A percentile compares a stretch with the other conserved stretches of the same genome.
Evolutionary conservation across 495 filamentous ascomycete species (phyloP).

Genomic region (Apodospora peruviana): DNA sequence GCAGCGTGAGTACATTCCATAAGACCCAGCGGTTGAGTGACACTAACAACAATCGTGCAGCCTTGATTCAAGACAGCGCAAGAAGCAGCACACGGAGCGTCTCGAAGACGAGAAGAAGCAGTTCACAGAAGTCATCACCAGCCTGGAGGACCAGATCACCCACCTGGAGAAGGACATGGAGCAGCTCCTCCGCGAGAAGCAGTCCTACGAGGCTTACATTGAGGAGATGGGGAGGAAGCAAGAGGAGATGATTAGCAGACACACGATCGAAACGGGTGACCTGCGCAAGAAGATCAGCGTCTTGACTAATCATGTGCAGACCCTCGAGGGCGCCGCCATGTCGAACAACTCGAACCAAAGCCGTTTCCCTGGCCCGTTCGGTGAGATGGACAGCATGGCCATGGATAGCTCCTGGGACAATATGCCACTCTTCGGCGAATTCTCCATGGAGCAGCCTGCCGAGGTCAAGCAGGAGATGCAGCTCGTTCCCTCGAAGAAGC

Average conservation of each 20-base stretch:
- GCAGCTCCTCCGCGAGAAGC: constrained; percentile 60
- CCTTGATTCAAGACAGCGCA: constrained; percentile 92
- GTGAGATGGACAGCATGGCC: constrained; percentile 73
- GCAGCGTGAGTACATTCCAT: constrained; percentile 68
- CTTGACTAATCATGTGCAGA: constrained; percentile 78
- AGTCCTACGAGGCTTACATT: constrained; percentile 69
- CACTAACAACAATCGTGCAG: constrained; percentile 48
- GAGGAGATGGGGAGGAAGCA: constrained; percentile 77
- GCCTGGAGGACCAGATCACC: constrained; percentile 73
- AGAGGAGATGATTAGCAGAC: constrained; percentile 79
- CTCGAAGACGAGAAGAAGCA: constrained; percentile 96
- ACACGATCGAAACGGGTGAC: constrained; percentile 91
- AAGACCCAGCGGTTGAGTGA: constrained; percentile 4
- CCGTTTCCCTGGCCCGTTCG: constrained; percentile 62
- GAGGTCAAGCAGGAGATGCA: constrained; percentile 51
- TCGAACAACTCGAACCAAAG: constrained; percentile 47
- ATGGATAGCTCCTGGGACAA: constrained; percentile 80
- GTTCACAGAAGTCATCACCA: constrained; percentile 64
- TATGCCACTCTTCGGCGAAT: constrained; percentile 67
- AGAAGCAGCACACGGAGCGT: constrained; percentile 97
- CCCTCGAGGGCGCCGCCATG: constrained; percentile 60
- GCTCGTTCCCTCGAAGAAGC: constrained; percentile 52
- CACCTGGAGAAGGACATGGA: constrained; percentile 63
- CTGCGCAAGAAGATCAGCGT: constrained; percentile 93
- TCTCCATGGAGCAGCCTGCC: constrained; percentile 41